A percentile compares a stretch with the other conserved stretches of the same genome.
Evolutionary conservation across 805 yeast species (phyloP).

Genomic region (Starmerella etchellsii): DNA sequence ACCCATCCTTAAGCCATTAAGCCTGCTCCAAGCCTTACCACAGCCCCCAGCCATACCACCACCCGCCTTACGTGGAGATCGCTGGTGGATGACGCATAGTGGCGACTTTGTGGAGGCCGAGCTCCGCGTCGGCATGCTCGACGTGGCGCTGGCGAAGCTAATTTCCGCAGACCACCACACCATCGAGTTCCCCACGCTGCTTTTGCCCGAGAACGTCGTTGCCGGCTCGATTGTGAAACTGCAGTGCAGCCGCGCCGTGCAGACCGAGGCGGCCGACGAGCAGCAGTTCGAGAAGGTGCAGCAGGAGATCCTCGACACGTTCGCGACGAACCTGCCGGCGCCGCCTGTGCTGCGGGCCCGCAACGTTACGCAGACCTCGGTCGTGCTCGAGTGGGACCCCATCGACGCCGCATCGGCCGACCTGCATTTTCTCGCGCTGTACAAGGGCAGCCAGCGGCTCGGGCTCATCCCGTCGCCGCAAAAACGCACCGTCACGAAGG

Average conservation of each 20-base stretch:
- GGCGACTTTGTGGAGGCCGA: conserved; percentile 62
- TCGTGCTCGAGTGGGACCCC: conserved; percentile 90
- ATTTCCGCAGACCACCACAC: conserved; percentile 86
- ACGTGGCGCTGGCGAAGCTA: conserved; percentile 83
- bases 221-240: conserved; percentile 89
- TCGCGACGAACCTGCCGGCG: conserved; percentile 61
- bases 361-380: conserved; percentile 86
- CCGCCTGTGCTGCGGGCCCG: conserved; percentile 54
- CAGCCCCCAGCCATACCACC: neutral
- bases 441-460: conserved; percentile 53
- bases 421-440: conserved; percentile 61
- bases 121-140: conserved; percentile 87
- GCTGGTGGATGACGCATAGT: conserved; percentile 8
- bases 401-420: conserved; percentile 72
- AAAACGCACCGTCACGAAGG: conserved; percentile 64
- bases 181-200: conserved; percentile 91
- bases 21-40: no score
- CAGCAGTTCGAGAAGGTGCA: conserved; percentile 52
- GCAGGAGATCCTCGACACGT: conserved; percentile 54
- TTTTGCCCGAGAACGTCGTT: conserved; percentile 76
- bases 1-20: no score
- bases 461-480: conserved; percentile 78
- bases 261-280: conserved; percentile 49
- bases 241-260: conserved; percentile 63
- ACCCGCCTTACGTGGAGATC: no score